Percentiles rank a stretch among this genome's conserved stretches.
phyloP scores from a whole-genome alignment of 768 basidiomycete species.

The Clavulina sp. region DNA sequence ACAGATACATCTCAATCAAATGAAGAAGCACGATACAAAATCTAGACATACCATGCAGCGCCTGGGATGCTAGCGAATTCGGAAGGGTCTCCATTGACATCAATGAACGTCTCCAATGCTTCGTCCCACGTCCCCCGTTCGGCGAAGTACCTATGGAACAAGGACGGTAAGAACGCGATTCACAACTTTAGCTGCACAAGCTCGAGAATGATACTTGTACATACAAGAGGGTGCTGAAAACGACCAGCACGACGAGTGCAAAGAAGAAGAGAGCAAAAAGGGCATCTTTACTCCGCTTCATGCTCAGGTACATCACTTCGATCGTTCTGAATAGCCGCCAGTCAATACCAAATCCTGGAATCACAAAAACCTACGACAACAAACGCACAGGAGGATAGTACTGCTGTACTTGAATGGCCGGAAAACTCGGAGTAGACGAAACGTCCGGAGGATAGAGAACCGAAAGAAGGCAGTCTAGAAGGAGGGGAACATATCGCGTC shows the following conservation, averaged over 20 bases:
- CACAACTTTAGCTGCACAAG: not conserved
- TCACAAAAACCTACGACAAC: constrained; percentile 9
- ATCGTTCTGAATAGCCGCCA: constrained; percentile 38
- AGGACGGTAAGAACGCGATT: not conserved
- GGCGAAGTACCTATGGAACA: constrained; percentile 50
- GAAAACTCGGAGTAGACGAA: constrained; percentile 77
- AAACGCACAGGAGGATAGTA: constrained; percentile 59
- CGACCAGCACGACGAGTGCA: constrained; percentile 68
- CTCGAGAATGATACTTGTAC: constrained; percentile 15
- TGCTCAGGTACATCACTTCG: constrained; percentile 84
- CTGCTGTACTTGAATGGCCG: constrained; percentile 74
- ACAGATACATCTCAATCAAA: not conserved
- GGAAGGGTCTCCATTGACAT: constrained; percentile 66
- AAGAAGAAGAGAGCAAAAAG: constrained; percentile 78
- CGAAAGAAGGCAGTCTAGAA: constrained; percentile 65
- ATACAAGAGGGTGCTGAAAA: constrained; percentile 73
- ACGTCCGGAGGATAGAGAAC: constrained; percentile 81
- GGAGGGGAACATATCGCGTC: not conserved
- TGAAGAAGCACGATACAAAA: not conserved
- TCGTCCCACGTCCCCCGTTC: constrained; percentile 86
- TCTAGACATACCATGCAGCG: constrained; percentile 37
- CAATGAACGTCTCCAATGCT: constrained; percentile 60
- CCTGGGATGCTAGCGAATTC: constrained; percentile 63
- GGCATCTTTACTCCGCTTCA: constrained; percentile 72
- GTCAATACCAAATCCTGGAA: not conserved